Conservation (phyloP, 2,329 filamentous ascomycete species). For the Aureobasidium sp. region DNA sequence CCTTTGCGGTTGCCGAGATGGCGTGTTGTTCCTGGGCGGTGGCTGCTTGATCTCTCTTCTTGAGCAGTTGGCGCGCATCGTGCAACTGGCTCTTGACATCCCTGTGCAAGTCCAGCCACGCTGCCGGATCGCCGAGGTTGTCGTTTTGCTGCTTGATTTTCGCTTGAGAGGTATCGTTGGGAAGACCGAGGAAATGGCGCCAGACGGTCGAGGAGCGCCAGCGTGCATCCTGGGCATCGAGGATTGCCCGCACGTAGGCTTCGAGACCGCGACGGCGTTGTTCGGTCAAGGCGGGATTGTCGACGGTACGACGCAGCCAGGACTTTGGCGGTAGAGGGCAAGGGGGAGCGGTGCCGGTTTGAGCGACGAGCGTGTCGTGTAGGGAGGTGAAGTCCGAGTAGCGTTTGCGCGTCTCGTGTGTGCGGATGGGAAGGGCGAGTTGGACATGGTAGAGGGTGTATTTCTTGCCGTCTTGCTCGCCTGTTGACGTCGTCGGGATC, state of each 20-base stretch:
- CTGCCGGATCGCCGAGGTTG: conserved; percentile 43
- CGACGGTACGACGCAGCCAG: conserved; percentile 69
- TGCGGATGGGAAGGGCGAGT: conserved; percentile 67
- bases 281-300: conserved; percentile 62
- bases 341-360: conserved; percentile 59
- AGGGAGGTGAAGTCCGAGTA: conserved; percentile 73
- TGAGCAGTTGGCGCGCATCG: conserved; percentile 59
- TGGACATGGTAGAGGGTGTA: conserved; percentile 75
- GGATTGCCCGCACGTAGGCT: conserved; percentile 63
- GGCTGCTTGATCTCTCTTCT: conserved; percentile 57
- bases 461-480: conserved; percentile 50
- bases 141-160: conserved; percentile 21
- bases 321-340: conserved; percentile 63
- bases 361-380: conserved; percentile 53
- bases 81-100: conserved; percentile 67
- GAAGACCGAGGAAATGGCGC: conserved; percentile 67
- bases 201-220: conserved; percentile 71
- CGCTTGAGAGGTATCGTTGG: conserved; percentile 36
- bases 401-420: conserved; percentile 69
- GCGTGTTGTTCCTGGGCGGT: conserved; percentile 55
- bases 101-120: conserved; percentile 70
- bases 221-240: conserved; percentile 63
- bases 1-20: conserved; percentile 63
- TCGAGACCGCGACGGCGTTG: conserved; percentile 63
- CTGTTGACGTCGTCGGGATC: conserved; percentile 44